Evolutionary conservation across 768 basidiomycete genomes (phyloP).

Genomic region (Pholiota microspora): DNA sequence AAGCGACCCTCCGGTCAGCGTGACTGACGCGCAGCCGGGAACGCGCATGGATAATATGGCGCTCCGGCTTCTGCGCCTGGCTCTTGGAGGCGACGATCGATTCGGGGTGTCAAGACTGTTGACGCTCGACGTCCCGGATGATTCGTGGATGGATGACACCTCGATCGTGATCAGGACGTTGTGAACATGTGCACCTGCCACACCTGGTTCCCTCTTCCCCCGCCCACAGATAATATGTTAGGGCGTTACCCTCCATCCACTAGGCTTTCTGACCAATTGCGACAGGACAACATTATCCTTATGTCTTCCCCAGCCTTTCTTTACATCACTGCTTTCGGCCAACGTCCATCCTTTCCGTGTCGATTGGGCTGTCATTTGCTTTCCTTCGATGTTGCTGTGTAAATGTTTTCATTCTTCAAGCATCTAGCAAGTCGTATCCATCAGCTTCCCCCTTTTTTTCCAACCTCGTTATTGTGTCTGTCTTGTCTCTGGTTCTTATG

Average conservation of each 20-base stretch:
- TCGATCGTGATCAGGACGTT: constrained; percentile 62
- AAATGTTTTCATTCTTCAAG: not conserved
- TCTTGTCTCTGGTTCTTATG: not conserved
- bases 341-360: not conserved
- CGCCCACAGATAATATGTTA: not conserved
- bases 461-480: not conserved
- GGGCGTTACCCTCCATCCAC: not conserved
- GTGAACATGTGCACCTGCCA: constrained; percentile 24
- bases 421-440: not conserved
- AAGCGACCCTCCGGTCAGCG: constrained; percentile 21
- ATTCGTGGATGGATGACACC: constrained; percentile 68
- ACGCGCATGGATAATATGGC: constrained; percentile 47
- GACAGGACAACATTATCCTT: not conserved
- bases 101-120: constrained; percentile 54
- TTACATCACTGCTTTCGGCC: not conserved
- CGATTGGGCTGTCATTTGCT: not conserved
- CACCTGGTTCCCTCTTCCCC: not conserved
- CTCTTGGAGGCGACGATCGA: constrained; percentile 55
- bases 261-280: not conserved
- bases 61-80: constrained; percentile 51
- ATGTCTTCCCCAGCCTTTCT: not conserved
- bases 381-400: not conserved
- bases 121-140: constrained; percentile 58
- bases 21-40: constrained; percentile 21
- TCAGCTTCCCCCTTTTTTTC: not conserved